A percentile compares a stretch with the other conserved stretches of the same genome.
Conservation (phyloP, 2,329 filamentous ascomycete genomes). For the Tolypocladium pustulatum region DNA sequence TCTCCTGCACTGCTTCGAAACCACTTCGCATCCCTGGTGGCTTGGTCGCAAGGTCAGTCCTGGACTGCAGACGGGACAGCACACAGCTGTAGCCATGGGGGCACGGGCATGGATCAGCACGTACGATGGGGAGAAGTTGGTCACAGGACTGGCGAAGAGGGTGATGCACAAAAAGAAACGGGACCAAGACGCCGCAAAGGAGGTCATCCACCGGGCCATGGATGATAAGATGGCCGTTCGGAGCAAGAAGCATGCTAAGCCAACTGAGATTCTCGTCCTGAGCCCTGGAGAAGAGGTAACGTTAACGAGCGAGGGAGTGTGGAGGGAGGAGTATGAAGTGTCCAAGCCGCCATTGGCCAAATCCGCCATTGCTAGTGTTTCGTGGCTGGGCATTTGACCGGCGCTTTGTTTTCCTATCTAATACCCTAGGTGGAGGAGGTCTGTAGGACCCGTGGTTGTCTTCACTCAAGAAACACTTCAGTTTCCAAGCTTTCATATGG, state of each 20-base stretch:
- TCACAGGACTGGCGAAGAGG: conserved; percentile 38
- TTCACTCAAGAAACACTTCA: not conserved
- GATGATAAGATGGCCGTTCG: conserved; percentile 5
- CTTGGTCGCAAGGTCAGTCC: conserved; percentile 47
- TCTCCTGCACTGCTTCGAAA: conserved; percentile 55
- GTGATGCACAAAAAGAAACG: conserved; percentile 37
- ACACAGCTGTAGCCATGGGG: conserved; percentile 42
- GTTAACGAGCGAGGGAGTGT: conserved; percentile 28
- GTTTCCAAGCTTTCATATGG: not conserved
- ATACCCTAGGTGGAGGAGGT: not conserved
- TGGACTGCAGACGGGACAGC: conserved; percentile 45
- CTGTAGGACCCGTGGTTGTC: not conserved
- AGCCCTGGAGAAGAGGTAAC: conserved; percentile 30
- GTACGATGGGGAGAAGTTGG: conserved; percentile 47
- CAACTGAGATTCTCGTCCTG: conserved; percentile 31
- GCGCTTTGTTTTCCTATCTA: not conserved
- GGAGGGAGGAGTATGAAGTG: conserved; percentile 4
- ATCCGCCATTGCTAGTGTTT: not conserved
- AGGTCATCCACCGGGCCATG: conserved; percentile 12
- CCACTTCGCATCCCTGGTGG: conserved; percentile 49
- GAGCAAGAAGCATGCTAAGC: conserved; percentile 4
- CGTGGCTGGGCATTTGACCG: not conserved
- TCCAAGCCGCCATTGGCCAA: not conserved
- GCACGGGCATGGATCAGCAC: conserved; percentile 50
- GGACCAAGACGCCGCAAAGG: conserved; percentile 32